A percentile compares a stretch with the other conserved stretches of the same genome.
Conservation (phyloP, 2,329 filamentous ascomycete species). For the Periconia macrospinosa region DNA sequence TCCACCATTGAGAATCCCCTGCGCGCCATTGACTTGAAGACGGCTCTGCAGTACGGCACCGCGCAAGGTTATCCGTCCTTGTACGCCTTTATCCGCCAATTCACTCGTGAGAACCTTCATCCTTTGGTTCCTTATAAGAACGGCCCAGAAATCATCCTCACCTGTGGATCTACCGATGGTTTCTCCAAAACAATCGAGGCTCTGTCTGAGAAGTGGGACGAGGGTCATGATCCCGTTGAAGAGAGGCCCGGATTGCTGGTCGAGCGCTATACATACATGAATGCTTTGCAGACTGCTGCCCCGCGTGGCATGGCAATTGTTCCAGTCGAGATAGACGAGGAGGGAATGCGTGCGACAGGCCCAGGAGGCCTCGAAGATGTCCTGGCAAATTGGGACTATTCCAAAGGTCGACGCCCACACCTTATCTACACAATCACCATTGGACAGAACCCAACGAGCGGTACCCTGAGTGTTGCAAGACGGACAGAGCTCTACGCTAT, state of each 20-base stretch:
- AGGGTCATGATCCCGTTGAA: slow-evolving; percentile 65
- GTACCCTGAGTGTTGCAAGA: slow-evolving; percentile 71
- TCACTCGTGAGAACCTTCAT: slow-evolving; percentile 75
- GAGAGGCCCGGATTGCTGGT: slow-evolving; percentile 77
- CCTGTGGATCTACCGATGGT: slow-evolving; percentile 83
- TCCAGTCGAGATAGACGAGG: slow-evolving; percentile 73
- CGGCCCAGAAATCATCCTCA: slow-evolving; percentile 77
- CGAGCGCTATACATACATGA: slow-evolving; percentile 82
- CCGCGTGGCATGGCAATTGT: slow-evolving; percentile 74
- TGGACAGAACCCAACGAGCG: slow-evolving; percentile 86
- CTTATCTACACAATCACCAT: slow-evolving; percentile 90
- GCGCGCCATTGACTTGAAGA: slow-evolving; percentile 76
- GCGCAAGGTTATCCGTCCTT: slow-evolving; percentile 80
- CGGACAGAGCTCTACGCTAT: slow-evolving; percentile 78
- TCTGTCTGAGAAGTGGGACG: slow-evolving; percentile 74
- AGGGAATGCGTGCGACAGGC: slow-evolving; percentile 77
- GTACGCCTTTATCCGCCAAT: slow-evolving; percentile 75
- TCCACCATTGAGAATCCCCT: slow-evolving; percentile 60
- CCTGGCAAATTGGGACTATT: slow-evolving; percentile 77
- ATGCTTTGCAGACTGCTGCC: slow-evolving; percentile 66
- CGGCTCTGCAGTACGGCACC: slow-evolving; percentile 85
- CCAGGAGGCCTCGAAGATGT: slow-evolving; percentile 76
- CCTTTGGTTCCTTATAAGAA: slow-evolving; percentile 77
- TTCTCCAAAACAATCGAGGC: slow-evolving; percentile 77
- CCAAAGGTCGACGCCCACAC: slow-evolving; percentile 74